These are phyloP conservation scores for Coniella vitis DNA, from an alignment of 2,329 filamentous ascomycete species.

Conservation along the genomic window DNA sequence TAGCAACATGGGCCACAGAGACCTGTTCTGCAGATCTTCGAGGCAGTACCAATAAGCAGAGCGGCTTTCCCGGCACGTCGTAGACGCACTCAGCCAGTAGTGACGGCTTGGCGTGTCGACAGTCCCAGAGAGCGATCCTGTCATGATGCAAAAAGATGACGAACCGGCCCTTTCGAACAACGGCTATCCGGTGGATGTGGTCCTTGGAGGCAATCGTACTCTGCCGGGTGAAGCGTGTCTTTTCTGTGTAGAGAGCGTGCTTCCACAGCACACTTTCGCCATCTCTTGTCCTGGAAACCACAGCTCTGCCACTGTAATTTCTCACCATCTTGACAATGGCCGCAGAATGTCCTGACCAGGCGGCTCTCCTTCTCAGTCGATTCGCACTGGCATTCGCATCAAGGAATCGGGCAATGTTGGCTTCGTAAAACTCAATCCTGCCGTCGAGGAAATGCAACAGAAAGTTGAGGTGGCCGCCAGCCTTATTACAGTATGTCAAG, in stretches of 20 bases:
- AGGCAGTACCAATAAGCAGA: slow-evolving; percentile 74
- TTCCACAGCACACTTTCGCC: slow-evolving; percentile 82
- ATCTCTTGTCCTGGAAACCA: slow-evolving; percentile 72
- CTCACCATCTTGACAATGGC: slow-evolving; percentile 81
- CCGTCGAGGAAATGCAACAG: slow-evolving; percentile 83
- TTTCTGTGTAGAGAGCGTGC: slow-evolving; percentile 47
- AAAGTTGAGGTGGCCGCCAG: slow-evolving; percentile 60
- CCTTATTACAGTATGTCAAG: slow-evolving; percentile 62
- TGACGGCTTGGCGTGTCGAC: slow-evolving; percentile 50
- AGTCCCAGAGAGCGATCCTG: slow-evolving; percentile 73
- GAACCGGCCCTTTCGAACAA: slow-evolving; percentile 71
- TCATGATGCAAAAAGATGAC: slow-evolving; percentile 72
- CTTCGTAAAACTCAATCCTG: slow-evolving; percentile 73
- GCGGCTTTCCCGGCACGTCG: slow-evolving; percentile 58
- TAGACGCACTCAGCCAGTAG: slow-evolving; percentile 56
- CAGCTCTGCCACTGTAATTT: slow-evolving; percentile 70
- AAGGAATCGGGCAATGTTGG: slow-evolving; percentile 71
- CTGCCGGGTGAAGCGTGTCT: slow-evolving; percentile 55
- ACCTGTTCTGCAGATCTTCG: slow-evolving; percentile 48
- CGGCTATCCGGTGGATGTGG: slow-evolving; percentile 72
- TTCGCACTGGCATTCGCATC: slow-evolving; percentile 58
- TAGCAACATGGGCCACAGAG: slow-evolving; percentile 65
- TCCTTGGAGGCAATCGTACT: slow-evolving; percentile 61
- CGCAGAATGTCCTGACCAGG: slow-evolving; percentile 79
- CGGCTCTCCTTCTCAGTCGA: slow-evolving; percentile 55